These are phyloP conservation scores for Tolypocladium guangdongense DNA, from an alignment of 2,329 filamentous ascomycete species.

Conservation along the genomic window DNA sequence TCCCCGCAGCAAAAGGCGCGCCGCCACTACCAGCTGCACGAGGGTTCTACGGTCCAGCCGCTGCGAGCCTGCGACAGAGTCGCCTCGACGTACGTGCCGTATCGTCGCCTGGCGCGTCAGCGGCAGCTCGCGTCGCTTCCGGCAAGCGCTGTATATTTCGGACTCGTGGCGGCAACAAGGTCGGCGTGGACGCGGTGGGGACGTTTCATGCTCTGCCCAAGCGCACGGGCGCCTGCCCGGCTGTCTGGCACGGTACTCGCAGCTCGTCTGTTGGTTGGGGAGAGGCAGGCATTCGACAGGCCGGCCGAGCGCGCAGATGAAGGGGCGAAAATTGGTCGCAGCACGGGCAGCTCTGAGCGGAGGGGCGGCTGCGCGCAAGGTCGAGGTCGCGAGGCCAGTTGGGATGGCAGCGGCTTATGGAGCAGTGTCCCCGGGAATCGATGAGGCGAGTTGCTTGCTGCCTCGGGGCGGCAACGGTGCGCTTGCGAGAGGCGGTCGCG, in stretches of 20 bases:
- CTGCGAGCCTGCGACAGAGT: background rate
- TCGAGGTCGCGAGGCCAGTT: background rate
- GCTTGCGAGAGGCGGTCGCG: background rate
- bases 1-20: background rate
- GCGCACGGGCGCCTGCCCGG: background rate
- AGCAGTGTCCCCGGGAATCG: too few species aligned
- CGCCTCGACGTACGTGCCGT: background rate
- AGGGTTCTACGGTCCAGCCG: background rate
- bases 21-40: background rate
- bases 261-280: background rate
- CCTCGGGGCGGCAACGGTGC: background rate
- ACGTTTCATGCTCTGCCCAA: conserved; percentile 1
- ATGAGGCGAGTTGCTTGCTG: background rate
- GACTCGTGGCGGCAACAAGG: background rate
- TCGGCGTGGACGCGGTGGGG: background rate
- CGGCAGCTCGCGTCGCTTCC: background rate
- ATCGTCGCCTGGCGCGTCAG: background rate
- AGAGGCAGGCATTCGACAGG: background rate
- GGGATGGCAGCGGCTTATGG: background rate
- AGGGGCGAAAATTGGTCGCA: background rate
- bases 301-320: background rate
- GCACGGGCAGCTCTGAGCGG: background rate
- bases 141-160: background rate
- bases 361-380: background rate
- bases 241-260: background rate